Evolutionary conservation across 495 filamentous ascomycete genomes (phyloP).

Genomic region (Xylona heveae): DNA sequence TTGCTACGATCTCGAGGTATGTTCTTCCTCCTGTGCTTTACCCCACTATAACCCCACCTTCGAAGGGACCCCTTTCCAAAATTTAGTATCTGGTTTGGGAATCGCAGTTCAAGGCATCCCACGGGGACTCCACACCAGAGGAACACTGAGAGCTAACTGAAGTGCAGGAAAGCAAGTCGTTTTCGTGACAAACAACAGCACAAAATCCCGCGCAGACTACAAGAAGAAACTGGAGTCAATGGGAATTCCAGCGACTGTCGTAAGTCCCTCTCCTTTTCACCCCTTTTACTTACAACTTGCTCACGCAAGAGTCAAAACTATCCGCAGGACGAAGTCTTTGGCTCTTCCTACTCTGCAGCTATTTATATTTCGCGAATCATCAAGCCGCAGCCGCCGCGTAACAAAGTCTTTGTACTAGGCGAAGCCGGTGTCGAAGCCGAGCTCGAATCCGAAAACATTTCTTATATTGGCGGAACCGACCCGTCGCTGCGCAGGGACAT

Average conservation of each 20-base stretch:
- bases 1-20: conserved; percentile 59
- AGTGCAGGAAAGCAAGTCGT: conserved; percentile 69
- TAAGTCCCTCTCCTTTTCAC: conserved; percentile 12
- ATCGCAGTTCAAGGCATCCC: background rate
- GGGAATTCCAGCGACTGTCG: conserved; percentile 53
- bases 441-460: conserved; percentile 50
- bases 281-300: background rate
- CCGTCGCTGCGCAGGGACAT: conserved; percentile 55
- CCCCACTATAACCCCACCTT: no score
- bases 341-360: conserved; percentile 80
- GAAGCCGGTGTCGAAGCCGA: conserved; percentile 85
- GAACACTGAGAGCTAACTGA: background rate
- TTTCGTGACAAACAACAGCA: conserved; percentile 98
- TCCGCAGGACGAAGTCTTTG: conserved; percentile 78
- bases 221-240: conserved; percentile 70
- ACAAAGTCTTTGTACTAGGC: conserved; percentile 85
- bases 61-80: no score
- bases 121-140: background rate
- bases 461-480: conserved; percentile 79
- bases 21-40: no score
- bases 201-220: conserved; percentile 83
- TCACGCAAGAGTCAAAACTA: no score
- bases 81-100: no score
- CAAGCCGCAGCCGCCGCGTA: conserved; percentile 48
- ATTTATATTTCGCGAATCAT: conserved; percentile 93